These are phyloP conservation scores for Apiospora rasikravindrae DNA, from an alignment of 2,329 filamentous ascomycete species.

Conservation along the genomic window DNA sequence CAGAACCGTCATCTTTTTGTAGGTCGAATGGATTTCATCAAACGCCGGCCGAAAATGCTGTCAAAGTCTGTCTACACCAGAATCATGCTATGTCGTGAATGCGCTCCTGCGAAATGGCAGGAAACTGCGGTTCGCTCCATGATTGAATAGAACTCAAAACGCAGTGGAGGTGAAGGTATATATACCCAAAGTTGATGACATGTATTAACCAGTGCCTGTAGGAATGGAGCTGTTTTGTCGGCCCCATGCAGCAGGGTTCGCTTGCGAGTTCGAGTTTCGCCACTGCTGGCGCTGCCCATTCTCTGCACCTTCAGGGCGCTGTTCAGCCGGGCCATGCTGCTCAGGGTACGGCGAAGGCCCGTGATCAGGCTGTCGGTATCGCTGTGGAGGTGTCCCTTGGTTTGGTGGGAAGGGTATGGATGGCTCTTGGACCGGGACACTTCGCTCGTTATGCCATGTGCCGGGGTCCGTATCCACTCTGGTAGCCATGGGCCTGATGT, in stretches of 20 bases:
- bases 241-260: conserved; percentile 45
- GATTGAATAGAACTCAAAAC: conserved; percentile 28
- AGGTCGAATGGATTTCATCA: conserved; percentile 28
- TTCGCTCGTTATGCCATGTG: conserved; percentile 82
- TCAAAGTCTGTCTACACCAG: conserved; percentile 34
- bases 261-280: conserved; percentile 52
- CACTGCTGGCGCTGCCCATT: conserved; percentile 57
- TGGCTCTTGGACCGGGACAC: conserved; percentile 76
- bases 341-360: conserved; percentile 50
- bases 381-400: conserved; percentile 55
- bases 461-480: conserved; percentile 88
- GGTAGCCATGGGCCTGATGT: conserved; percentile 61
- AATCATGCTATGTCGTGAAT: conserved; percentile 35
- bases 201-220: conserved; percentile 46
- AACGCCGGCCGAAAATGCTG: conserved; percentile 41
- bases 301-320: conserved; percentile 45
- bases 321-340: conserved; percentile 52
- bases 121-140: conserved; percentile 3
- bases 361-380: conserved; percentile 53
- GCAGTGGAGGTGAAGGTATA: conserved; percentile 27
- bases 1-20: conserved; percentile 21
- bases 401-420: conserved; percentile 45
- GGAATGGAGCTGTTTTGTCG: conserved; percentile 57
- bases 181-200: conserved; percentile 15
- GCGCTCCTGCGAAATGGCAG: conserved; percentile 8